These are phyloP conservation scores for Tephrocybe sp. DNA, from an alignment of 768 basidiomycete species.

Conservation along the genomic window DNA sequence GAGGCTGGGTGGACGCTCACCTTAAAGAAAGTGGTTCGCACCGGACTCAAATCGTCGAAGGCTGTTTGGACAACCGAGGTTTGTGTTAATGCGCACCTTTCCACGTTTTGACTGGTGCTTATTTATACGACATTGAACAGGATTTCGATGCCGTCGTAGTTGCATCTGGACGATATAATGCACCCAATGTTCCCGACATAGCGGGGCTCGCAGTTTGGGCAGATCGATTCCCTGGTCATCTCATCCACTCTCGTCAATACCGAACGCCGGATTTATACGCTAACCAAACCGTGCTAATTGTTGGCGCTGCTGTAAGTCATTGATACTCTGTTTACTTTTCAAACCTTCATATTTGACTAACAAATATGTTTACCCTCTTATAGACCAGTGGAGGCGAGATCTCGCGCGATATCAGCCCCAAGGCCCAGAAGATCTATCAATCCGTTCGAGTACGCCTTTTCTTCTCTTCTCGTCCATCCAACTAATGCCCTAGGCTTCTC, in stretches of 20 bases:
- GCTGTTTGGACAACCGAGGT: slow-evolving; percentile 40
- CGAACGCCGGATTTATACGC: slow-evolving; percentile 34
- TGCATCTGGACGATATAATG: slow-evolving; percentile 34
- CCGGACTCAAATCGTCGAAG: slow-evolving; percentile 17
- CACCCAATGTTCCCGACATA: slow-evolving; percentile 32
- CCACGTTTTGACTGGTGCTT: too few species aligned
- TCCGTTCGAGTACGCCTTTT: not conserved
- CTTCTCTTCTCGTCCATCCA: not conserved
- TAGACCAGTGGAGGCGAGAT: slow-evolving; percentile 39
- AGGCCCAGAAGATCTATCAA: slow-evolving; percentile 18
- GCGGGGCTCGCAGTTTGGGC: slow-evolving; percentile 35
- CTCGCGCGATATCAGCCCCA: slow-evolving; percentile 30
- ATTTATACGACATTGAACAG: slow-evolving; percentile 21
- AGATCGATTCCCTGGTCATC: slow-evolving; percentile 28
- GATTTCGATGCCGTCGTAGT: slow-evolving; percentile 35
- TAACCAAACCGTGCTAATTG: slow-evolving; percentile 39
- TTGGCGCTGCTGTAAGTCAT: slow-evolving; percentile 38
- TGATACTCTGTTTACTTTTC: too few species aligned
- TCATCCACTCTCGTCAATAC: slow-evolving; percentile 44
- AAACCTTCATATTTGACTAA: too few species aligned
- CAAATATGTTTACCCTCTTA: not conserved
- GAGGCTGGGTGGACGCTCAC: slow-evolving; percentile 36
- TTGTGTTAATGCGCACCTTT: slow-evolving; percentile 1
- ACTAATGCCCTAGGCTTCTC: not conserved
- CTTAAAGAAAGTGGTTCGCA: slow-evolving; percentile 28